Conservation (phyloP, 306 rosid species). For the Cyamopsis tetragonoloba region DNA sequence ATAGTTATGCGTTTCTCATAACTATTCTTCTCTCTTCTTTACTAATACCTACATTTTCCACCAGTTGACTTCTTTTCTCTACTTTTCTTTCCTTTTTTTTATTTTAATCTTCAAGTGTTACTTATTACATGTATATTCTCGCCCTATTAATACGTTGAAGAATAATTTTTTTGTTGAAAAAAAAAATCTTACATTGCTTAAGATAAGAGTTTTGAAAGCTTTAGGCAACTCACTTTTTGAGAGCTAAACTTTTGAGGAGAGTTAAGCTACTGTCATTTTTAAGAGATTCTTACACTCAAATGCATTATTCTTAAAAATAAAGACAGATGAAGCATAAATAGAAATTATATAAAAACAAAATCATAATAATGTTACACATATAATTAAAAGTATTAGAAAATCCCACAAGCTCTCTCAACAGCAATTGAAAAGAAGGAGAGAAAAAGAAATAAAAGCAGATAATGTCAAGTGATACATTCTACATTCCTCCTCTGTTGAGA, state of each 20-base stretch:
- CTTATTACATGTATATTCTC: no score
- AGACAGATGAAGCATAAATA: constrained; percentile 2
- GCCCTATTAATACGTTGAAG: no score
- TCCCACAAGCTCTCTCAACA: constrained; percentile 16
- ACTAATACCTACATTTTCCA: constrained; percentile 21
- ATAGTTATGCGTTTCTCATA: constrained; percentile 16
- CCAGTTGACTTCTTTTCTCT: constrained; percentile 21
- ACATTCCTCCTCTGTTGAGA: constrained; percentile 12
- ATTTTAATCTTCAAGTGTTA: background rate
- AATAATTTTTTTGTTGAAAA: no score
- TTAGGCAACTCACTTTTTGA: no score
- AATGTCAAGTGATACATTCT: constrained; percentile 11
- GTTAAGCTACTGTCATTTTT: no score
- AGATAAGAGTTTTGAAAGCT: no score
- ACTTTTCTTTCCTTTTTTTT: background rate
- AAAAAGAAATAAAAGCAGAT: background rate
- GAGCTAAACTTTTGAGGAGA: no score
- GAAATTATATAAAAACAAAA: background rate
- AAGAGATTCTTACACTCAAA: constrained; percentile 15
- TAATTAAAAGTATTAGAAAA: constrained; percentile 14
- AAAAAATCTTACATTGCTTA: no score
- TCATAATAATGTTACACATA: constrained; percentile 15
- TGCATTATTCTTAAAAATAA: constrained; percentile 9
- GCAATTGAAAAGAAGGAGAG: constrained; percentile 2
- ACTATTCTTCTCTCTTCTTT: constrained; percentile 3